Conservation (phyloP, 2,329 filamentous ascomycete genomes). For the Endoconidiophora polonica region DNA sequence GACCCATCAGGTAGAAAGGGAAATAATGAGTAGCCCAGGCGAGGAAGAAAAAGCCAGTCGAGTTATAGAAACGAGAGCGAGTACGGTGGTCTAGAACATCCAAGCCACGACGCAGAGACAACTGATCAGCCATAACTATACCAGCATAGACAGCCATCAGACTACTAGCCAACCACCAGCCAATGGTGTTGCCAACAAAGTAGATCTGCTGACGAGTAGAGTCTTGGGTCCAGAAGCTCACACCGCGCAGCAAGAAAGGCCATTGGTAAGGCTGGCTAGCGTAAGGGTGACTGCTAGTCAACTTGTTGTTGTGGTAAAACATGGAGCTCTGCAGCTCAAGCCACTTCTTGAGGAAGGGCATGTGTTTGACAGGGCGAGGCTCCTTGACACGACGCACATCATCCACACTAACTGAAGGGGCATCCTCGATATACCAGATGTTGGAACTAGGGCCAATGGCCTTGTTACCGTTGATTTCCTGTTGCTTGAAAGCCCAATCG, state of each 20-base stretch:
- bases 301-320: constrained; percentile 98
- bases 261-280: constrained; percentile 89
- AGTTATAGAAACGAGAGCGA: constrained; percentile 90
- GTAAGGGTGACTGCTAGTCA: constrained; percentile 95
- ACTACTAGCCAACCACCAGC: constrained; percentile 93
- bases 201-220: constrained; percentile 95
- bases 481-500: constrained; percentile 93
- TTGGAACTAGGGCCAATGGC: constrained; percentile 80
- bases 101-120: constrained; percentile 80
- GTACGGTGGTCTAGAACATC: constrained; percentile 91
- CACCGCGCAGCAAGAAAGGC: constrained; percentile 92
- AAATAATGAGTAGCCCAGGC: constrained; percentile 96
- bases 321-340: constrained; percentile 92
- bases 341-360: constrained; percentile 89
- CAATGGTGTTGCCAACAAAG: constrained; percentile 90
- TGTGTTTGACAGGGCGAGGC: constrained; percentile 58
- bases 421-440: constrained; percentile 84
- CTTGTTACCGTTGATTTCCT: constrained; percentile 99
- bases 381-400: constrained; percentile 59
- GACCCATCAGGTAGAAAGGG: constrained; percentile 95
- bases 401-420: constrained; percentile 59
- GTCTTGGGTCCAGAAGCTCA: constrained; percentile 98
- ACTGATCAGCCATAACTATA: constrained; percentile 80
- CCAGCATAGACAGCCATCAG: constrained; percentile 85
- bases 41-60: constrained; percentile 96